phyloP scores from a whole-genome alignment of 345 rosid genomes.

The Ricinus communis region DNA sequence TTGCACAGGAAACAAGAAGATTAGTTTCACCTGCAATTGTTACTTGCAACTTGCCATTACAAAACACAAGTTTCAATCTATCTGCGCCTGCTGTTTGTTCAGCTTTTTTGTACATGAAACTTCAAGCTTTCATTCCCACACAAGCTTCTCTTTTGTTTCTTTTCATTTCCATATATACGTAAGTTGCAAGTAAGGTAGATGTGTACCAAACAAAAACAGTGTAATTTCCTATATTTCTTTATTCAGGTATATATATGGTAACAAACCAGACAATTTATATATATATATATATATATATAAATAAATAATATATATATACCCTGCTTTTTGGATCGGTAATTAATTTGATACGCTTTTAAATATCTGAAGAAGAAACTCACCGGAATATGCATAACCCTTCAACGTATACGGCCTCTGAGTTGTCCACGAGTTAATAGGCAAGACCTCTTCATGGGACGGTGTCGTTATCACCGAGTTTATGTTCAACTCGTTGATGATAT shows the following conservation, averaged over 20 bases:
- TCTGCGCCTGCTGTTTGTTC: neutral
- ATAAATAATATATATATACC: neutral
- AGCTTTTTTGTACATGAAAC: too few species aligned
- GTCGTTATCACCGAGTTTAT: constrained; percentile 89
- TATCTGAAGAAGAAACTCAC: constrained; percentile 48
- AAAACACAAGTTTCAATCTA: neutral
- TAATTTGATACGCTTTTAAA: too few species aligned
- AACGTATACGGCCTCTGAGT: constrained; percentile 77
- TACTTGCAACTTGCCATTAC: neutral
- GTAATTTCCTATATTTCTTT: too few species aligned
- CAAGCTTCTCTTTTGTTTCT: too few species aligned
- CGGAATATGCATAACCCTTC: constrained; percentile 86
- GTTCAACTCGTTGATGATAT: constrained; percentile 82
- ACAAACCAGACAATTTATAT: too few species aligned
- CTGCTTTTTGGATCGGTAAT: too few species aligned
- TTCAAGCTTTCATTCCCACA: too few species aligned
- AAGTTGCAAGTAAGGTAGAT: neutral
- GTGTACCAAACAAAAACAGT: neutral
- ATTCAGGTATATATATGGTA: too few species aligned
- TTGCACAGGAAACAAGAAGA: constrained; percentile 5
- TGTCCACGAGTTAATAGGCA: constrained; percentile 81
- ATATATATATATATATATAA: too few species aligned
- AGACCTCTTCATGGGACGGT: constrained; percentile 74
- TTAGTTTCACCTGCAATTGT: constrained; percentile 6
- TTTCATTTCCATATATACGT: too few species aligned